phyloP scores from a whole-genome alignment of 306 rosid genomes.

The Quercus aquifolioides region DNA sequence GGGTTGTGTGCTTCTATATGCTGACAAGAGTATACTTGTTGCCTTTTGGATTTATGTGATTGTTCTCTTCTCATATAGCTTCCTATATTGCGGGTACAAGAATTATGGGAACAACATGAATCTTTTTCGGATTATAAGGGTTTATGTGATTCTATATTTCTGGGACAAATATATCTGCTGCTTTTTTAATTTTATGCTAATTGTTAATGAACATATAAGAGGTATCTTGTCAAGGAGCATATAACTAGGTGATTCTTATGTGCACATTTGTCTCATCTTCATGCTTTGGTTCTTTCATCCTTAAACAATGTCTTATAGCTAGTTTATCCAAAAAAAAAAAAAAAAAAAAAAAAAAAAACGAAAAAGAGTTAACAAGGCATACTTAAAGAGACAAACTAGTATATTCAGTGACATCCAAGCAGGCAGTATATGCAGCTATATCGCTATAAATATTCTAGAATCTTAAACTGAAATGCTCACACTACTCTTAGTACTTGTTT shows the following conservation, averaged over 20 bases:
- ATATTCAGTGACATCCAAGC: neutral
- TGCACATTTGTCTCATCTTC: neutral
- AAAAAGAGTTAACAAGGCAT: too few species aligned
- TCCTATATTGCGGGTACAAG: neutral
- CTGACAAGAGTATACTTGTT: neutral
- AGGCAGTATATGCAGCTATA: neutral
- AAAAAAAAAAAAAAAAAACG: too few species aligned
- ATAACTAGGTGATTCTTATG: neutral
- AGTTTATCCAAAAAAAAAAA: neutral
- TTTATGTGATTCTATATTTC: neutral
- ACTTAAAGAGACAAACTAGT: neutral
- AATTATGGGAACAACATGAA: neutral
- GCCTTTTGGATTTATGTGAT: neutral
- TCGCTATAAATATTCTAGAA: neutral
- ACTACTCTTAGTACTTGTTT: neutral
- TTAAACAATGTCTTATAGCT: neutral
- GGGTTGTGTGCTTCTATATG: neutral
- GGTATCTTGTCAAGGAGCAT: neutral
- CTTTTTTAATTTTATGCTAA: neutral
- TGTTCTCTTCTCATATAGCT: too few species aligned
- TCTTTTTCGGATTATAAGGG: neutral
- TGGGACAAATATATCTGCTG: neutral
- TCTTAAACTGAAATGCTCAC: neutral
- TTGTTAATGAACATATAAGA: neutral
- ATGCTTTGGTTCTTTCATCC: neutral